A percentile compares a stretch with the other conserved stretches of the same genome.
Conservation (phyloP, 768 basidiomycete species). For the Tricholoma hemisulphureum region DNA sequence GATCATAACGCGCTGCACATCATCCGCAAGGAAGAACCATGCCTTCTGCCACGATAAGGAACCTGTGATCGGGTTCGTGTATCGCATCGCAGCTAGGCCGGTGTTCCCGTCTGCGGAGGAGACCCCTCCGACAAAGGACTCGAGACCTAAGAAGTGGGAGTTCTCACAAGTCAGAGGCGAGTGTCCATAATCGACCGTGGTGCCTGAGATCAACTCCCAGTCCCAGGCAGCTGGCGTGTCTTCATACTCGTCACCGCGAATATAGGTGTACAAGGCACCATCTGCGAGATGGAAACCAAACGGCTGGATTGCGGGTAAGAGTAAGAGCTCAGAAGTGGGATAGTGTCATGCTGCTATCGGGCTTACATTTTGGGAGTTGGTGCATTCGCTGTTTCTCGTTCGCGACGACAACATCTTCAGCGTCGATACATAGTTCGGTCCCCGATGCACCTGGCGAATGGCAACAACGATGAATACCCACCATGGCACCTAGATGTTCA, state of each 20-base stretch:
- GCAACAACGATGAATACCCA: neutral
- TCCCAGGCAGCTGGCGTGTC: constrained; percentile 75
- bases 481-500: neutral
- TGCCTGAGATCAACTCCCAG: constrained; percentile 77
- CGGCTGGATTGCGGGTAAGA: constrained; percentile 33
- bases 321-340: neutral
- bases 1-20: constrained; percentile 63
- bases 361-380: constrained; percentile 58
- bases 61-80: constrained; percentile 59
- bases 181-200: constrained; percentile 59
- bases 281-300: constrained; percentile 71
- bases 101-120: constrained; percentile 46
- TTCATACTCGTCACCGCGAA: constrained; percentile 68
- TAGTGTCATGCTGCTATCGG: neutral
- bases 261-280: constrained; percentile 62
- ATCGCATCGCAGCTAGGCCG: constrained; percentile 65
- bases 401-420: constrained; percentile 64
- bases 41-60: constrained; percentile 63
- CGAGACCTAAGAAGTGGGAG: constrained; percentile 44
- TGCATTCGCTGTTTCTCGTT: constrained; percentile 63
- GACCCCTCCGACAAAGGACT: constrained; percentile 65
- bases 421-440: constrained; percentile 52
- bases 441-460: constrained; percentile 16
- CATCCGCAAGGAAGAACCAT: constrained; percentile 73
- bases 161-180: constrained; percentile 52